Conservation (phyloP, 352 stramenopile genomes). For the Pelagophyceae sp. region DNA sequence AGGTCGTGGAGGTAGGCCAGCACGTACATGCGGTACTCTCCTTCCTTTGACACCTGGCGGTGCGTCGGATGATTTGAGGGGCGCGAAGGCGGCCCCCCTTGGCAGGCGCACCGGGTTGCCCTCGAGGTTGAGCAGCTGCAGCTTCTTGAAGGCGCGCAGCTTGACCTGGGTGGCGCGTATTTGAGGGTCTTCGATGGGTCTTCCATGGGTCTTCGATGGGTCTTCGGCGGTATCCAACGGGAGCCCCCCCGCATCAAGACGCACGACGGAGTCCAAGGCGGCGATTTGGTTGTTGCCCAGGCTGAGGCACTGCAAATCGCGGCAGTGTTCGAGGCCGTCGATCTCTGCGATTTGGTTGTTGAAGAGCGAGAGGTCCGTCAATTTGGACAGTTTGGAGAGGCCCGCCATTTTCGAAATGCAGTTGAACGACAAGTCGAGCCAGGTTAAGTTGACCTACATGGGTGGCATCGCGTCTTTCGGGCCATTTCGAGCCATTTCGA, state of each 20-base stretch:
- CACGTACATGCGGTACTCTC: conserved; percentile 77
- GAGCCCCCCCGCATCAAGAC: no score
- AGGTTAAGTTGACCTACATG: not conserved
- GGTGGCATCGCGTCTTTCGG: no score
- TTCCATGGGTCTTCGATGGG: no score
- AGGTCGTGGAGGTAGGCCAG: conserved; percentile 80
- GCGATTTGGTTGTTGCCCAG: conserved; percentile 78
- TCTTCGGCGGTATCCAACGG: no score
- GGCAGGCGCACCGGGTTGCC: conserved; percentile 84
- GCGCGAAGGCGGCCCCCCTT: no score
- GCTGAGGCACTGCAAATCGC: conserved; percentile 74
- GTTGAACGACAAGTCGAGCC: conserved; percentile 86
- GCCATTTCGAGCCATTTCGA: no score
- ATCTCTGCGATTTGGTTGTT: conserved; percentile 84
- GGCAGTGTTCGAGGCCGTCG: conserved; percentile 74
- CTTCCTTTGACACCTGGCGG: conserved; percentile 73
- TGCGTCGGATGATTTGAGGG: no score
- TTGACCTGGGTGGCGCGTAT: no score
- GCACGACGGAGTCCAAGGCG: conserved; percentile 52
- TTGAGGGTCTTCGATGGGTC: no score
- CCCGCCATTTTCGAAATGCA: conserved; percentile 78
- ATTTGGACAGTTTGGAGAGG: conserved; percentile 70
- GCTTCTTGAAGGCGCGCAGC: conserved; percentile 42
- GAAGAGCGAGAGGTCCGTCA: conserved; percentile 81
- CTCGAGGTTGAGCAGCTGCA: conserved; percentile 77